Evolutionary conservation across 495 filamentous ascomycete species (phyloP).

Genomic region (Hapsidospora chrysogenum): DNA sequence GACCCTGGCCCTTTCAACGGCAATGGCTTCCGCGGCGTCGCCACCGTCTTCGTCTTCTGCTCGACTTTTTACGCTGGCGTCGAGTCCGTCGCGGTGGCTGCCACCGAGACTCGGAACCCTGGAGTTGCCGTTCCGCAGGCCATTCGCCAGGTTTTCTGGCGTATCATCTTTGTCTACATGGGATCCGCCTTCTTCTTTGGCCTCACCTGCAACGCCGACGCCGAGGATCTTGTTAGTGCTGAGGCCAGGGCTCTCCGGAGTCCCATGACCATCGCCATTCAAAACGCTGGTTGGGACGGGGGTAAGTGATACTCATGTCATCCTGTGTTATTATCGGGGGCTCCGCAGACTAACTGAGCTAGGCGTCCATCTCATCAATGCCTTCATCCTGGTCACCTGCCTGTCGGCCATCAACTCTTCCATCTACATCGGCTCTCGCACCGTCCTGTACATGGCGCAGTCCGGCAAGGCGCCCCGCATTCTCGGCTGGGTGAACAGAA

Average conservation of each 20-base stretch:
- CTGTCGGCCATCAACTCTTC: slow-evolving; percentile 54
- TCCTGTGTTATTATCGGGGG: neutral
- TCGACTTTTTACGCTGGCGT: slow-evolving; percentile 61
- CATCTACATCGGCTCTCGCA: slow-evolving; percentile 50
- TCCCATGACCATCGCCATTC: slow-evolving; percentile 45
- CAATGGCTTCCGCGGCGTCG: slow-evolving; percentile 45
- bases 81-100: slow-evolving; percentile 57
- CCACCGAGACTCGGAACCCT: slow-evolving; percentile 59
- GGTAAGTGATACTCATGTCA: slow-evolving; percentile 7
- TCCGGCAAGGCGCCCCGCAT: slow-evolving; percentile 47
- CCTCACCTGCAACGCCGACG: slow-evolving; percentile 34
- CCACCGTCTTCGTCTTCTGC: slow-evolving; percentile 44
- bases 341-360: no score
- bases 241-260: slow-evolving; percentile 28
- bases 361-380: slow-evolving; percentile 50
- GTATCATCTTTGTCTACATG: slow-evolving; percentile 63
- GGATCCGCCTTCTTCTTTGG: slow-evolving; percentile 57
- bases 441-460: slow-evolving; percentile 49
- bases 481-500: slow-evolving; percentile 43
- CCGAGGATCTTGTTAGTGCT: slow-evolving; percentile 29
- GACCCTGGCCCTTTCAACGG: slow-evolving; percentile 47
- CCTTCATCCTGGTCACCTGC: slow-evolving; percentile 51
- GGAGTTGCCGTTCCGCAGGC: slow-evolving; percentile 50
- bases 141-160: slow-evolving; percentile 60
- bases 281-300: slow-evolving; percentile 34